Evolutionary conservation across 2,329 filamentous ascomycete genomes (phyloP), one percentile per base, ranked within the genome.

Genomic region (Diaporthe aspalathi): DNA sequence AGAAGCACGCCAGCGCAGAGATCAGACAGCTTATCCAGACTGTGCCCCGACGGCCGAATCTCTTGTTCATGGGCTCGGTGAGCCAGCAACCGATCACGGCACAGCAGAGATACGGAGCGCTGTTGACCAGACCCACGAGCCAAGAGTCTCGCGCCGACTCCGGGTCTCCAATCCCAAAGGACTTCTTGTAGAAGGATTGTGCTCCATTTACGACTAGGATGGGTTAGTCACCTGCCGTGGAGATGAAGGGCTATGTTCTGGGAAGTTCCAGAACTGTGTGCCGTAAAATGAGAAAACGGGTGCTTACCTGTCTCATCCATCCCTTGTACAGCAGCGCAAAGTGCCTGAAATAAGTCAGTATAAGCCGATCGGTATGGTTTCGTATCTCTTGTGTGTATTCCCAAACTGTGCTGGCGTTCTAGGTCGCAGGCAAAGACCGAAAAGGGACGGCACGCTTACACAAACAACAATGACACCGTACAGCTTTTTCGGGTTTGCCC

Each of bases 1-100:
- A 86, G 74, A 89, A 86, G 73, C 86, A 87, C 20, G 88, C 83
- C 2, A 85, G 70, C 17, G 86, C 84, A 0, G 90, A 90, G 65
- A 76, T 85, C 38, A 88, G 80, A 74, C 91, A 93, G 8, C 90
- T 89, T 45, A 93, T 83, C 78, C 93, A 93, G 62, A 93, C 90
- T 2, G 91, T 93, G 16, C 92, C 92, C 2, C 91, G 86, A 62
- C 92, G 89, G 16, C 92, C 93, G 73, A 94, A 91, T 72, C 78
- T 83, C 69, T 90, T 88, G 80, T 94, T 94, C 79, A 94, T 86
- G 1, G 92, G 92, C 47, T 91, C 89, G 0, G 91, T 93, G 57
- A 92, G 83, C 92, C 92, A 94, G 80, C 91, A 94, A 24, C 92
- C 91, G 60, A 92, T 79, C 53, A 93, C 80, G 4, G 91, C 90